Evolutionary conservation across 1,284 basidiomycete genomes (phyloP), one percentile per base, ranked within the genome.

Genomic region (Tilletia walkeri): DNA sequence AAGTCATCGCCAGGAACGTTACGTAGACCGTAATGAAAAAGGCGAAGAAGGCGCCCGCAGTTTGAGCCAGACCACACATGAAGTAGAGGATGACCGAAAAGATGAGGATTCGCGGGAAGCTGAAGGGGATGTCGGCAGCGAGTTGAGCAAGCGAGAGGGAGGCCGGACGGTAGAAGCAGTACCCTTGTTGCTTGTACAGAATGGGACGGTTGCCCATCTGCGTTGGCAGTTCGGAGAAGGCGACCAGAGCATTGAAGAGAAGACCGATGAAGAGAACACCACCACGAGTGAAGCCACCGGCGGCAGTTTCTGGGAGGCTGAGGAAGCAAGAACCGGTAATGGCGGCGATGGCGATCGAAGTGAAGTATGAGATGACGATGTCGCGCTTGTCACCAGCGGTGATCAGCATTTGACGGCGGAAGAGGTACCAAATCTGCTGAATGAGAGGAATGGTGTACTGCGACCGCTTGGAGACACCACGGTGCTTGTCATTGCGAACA

Each of bases 381-480:
- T 92, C 91, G 84, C 95, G 92, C 70, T 86, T 87, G 85, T 95
- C 92, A 84, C 95, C 93, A 71, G 93, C 84, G 70, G 89, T 87
- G 84, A 90, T 88, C 76, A 89, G 88, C 85, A 93, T 91, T 84
- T 93, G 90, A 47, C 94, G 88, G 68, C 88, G 86, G 38, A 89
- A 88, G 71, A 95, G 86, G 0, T 90, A 90, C 47, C 79, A 69
- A 16, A 80, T 74, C 69, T 80, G 79, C 7, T 66, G 34, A 18
- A 53, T 50, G 65, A 69, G 93, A 1, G 91, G 89, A 38, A 94
- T 89, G 2, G 92, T 94, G 85, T 94, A 95, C 3, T 92, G 91
- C 73, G 90, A 92, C 85, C 91, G 91, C 84, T 89, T 90, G 34
- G 90, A 89, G 2, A 93, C 92, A 30, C 92, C 90, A 68, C 87